Evolutionary conservation across 2,329 filamentous ascomycete genomes (phyloP).

Genomic region (Fusarium keratoplasticum): DNA sequence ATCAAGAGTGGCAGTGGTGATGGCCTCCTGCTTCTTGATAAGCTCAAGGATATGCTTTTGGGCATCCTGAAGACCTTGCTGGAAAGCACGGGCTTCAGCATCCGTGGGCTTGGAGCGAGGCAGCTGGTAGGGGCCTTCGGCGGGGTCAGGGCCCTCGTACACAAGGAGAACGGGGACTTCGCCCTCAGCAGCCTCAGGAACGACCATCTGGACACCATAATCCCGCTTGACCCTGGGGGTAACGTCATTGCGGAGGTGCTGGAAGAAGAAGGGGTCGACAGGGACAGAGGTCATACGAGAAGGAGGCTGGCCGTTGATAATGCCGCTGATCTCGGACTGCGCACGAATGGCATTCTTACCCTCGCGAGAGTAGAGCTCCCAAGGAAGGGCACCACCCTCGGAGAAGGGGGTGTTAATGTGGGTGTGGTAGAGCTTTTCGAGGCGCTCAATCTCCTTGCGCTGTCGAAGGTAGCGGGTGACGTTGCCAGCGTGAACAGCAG

Average conservation of each 20-base stretch:
- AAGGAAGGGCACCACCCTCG: conserved; percentile 77
- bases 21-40: conserved; percentile 68
- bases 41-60: conserved; percentile 68
- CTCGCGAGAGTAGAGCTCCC: conserved; percentile 90
- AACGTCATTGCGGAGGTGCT: conserved; percentile 75
- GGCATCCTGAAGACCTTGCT: conserved; percentile 66
- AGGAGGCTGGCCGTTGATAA: conserved; percentile 80
- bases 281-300: conserved; percentile 74
- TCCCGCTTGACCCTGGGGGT: conserved; percentile 73
- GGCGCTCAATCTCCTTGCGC: conserved; percentile 81
- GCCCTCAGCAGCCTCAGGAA: conserved; percentile 72
- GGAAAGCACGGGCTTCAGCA: conserved; percentile 64
- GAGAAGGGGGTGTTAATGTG: conserved; percentile 85
- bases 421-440: conserved; percentile 85
- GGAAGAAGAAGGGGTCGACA: conserved; percentile 84
- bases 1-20: conserved; percentile 64
- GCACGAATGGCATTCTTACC: conserved; percentile 84
- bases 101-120: conserved; percentile 65
- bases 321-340: conserved; percentile 78
- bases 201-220: conserved; percentile 78
- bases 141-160: conserved; percentile 73
- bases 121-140: conserved; percentile 61
- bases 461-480: conserved; percentile 89
- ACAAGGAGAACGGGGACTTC: conserved; percentile 76
- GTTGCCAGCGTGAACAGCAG: conserved; percentile 83